These are phyloP conservation scores for Harringtonia aguacate DNA, from an alignment of 2,329 filamentous ascomycete species.

Conservation along the genomic window DNA sequence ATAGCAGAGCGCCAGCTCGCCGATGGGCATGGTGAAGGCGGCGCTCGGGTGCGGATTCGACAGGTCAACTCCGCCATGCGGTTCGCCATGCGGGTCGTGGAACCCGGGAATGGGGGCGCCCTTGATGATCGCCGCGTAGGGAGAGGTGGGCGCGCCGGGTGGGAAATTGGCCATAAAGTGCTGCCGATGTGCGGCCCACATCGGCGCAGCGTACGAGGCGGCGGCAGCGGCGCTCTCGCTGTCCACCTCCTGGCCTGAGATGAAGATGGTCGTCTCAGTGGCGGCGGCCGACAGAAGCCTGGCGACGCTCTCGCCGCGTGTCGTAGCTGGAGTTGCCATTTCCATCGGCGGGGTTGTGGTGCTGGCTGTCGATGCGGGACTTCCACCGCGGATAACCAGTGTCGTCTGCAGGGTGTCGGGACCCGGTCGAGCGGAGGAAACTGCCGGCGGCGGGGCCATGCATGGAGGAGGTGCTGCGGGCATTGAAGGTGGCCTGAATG, in stretches of 20 bases:
- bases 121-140: too few species aligned
- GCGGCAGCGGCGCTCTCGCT: not conserved
- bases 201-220: not conserved
- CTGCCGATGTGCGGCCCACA: not conserved
- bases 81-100: not conserved
- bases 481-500: too few species aligned
- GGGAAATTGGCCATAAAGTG: too few species aligned
- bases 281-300: not conserved
- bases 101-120: too few species aligned
- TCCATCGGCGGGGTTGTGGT: not conserved
- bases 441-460: too few species aligned
- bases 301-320: not conserved
- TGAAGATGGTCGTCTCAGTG: not conserved
- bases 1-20: constrained; percentile 45
- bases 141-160: too few species aligned
- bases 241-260: not conserved
- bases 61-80: not conserved
- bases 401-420: not conserved
- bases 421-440: not conserved
- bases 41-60: constrained; percentile 4
- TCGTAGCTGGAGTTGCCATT: not conserved
- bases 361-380: not conserved
- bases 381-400: too few species aligned
- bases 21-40: constrained; percentile 34
- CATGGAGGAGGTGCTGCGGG: too few species aligned